Evolutionary conservation across 2,329 filamentous ascomycete genomes (phyloP), one percentile per base, ranked within the genome.

Genomic region (Penicillium digitatum): DNA sequence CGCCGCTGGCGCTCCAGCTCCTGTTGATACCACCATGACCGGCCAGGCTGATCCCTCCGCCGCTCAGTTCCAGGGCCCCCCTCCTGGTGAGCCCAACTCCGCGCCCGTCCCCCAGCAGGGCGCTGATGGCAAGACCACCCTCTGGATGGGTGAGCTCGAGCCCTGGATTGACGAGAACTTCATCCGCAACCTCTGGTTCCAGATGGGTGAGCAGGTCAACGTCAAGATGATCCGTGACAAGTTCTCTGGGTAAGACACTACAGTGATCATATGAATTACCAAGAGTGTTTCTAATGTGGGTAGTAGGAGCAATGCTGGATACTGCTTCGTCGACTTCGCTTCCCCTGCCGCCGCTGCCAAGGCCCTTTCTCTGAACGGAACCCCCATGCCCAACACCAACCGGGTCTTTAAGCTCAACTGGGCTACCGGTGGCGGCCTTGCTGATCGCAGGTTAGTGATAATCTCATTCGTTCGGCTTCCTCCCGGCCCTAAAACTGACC

Each of bases 211-310:
- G 77, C 86, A 86, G 61, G 94, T 99, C 68, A 96, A 96, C 68
- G 94, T 99, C 67, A 99, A 99, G 84, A 96, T 99, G 83, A 99
- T 99, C 69, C 90, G 94, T 63, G 94, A 99, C 80, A 96, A 96
- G 78, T 96, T 96, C 76, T 96, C 93, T 72, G 94, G 93, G 91
- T 96, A 82, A 77, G 82, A 67, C 50, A 52, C 46, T 50, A 44
- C 55, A 51, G 61, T 39, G 9, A 14, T 38, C 24, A 27, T 34
- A 24, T 48, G 3, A 27, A 24, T 18, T 48, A 34, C 40, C 32
- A 60, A 62, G 62, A 53, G 57, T 58, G 61, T 66, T 69, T 68
- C 70, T 74, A 76, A 74, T 76, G 69, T 70, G 72, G 68, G 68
- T 72, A 70, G 60, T 73, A 79, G 79, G 71, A 95, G 90, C 68